phyloP scores from a whole-genome alignment of 495 filamentous ascomycete genomes.

The Extremus antarcticus region DNA sequence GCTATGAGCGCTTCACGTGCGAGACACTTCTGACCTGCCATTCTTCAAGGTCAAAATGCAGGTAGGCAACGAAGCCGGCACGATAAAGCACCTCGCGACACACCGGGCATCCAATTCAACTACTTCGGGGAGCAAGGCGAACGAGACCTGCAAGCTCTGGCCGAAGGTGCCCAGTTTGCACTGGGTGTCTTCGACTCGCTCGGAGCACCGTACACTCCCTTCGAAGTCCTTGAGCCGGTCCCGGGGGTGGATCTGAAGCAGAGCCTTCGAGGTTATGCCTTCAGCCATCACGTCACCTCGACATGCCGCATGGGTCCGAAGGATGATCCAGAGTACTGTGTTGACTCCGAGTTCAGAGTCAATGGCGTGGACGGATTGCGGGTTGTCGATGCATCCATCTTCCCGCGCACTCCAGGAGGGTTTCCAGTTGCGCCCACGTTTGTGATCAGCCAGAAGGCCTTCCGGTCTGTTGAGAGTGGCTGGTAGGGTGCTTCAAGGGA shows the following conservation, averaged over 20 bases:
- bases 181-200: slow-evolving; percentile 16
- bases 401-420: slow-evolving; percentile 39
- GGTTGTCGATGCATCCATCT: slow-evolving; percentile 31
- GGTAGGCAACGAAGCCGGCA: slow-evolving; percentile 21
- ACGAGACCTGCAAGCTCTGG: slow-evolving; percentile 19
- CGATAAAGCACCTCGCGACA: slow-evolving; percentile 22
- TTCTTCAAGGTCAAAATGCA: too few relatives aligned
- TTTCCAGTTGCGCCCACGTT: slow-evolving; percentile 52
- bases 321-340: slow-evolving; percentile 37
- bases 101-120: slow-evolving; percentile 25
- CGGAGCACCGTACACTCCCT: background rate
- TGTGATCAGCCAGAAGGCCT: slow-evolving; percentile 55
- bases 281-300: slow-evolving; percentile 41
- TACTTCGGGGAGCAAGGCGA: slow-evolving; percentile 20
- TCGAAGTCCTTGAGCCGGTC: background rate
- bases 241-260: background rate
- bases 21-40: too few relatives aligned
- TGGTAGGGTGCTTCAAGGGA: slow-evolving; percentile 48
- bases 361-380: slow-evolving; percentile 37
- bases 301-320: slow-evolving; percentile 41
- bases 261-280: slow-evolving; percentile 37
- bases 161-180: slow-evolving; percentile 19
- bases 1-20: too few relatives aligned
- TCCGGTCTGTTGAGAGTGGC: too few relatives aligned
- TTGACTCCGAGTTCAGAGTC: slow-evolving; percentile 43